A percentile compares a stretch with the other conserved stretches of the same genome.
Evolutionary conservation across 2,329 filamentous ascomycete genomes (phyloP).

Genomic region (Pseudogymnoascus sp.): DNA sequence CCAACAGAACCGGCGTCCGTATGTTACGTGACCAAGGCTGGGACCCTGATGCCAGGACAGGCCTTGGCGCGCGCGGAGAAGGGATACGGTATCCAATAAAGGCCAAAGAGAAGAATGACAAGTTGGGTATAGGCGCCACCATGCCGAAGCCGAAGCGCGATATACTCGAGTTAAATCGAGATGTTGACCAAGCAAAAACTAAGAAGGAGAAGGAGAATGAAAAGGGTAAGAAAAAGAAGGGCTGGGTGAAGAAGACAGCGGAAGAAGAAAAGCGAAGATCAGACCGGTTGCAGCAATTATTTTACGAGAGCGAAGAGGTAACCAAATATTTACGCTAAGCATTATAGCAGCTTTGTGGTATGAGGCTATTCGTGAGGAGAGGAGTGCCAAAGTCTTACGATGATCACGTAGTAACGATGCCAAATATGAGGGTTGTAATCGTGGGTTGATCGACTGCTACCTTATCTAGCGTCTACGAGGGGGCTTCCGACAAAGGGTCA

Average conservation of each 20-base stretch:
- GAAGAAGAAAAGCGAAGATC: conserved; percentile 54
- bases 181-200: conserved; percentile 16
- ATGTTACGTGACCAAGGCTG: conserved; percentile 62
- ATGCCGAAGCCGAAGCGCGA: conserved; percentile 28
- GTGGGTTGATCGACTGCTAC: not conserved
- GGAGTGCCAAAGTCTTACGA: not conserved
- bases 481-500: not conserved
- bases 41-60: conserved; percentile 64
- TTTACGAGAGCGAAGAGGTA: conserved; percentile 69
- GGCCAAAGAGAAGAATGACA: conserved; percentile 60
- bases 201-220: conserved; percentile 38
- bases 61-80: conserved; percentile 60
- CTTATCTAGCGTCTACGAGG: not conserved
- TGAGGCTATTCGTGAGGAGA: not conserved
- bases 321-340: conserved; percentile 54
- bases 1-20: conserved; percentile 60
- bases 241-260: conserved; percentile 46
- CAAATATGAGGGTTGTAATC: not conserved
- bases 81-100: conserved; percentile 74
- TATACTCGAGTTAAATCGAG: not conserved
- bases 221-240: conserved; percentile 62
- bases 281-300: conserved; percentile 58
- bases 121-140: conserved; percentile 60
- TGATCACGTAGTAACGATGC: not conserved
- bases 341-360: not conserved